A percentile compares a stretch with the other conserved stretches of the same genome.
These are phyloP conservation scores for Tuctoria greenei DNA, from an alignment of 176 grass and related monocot species.

Conservation along the genomic window DNA sequence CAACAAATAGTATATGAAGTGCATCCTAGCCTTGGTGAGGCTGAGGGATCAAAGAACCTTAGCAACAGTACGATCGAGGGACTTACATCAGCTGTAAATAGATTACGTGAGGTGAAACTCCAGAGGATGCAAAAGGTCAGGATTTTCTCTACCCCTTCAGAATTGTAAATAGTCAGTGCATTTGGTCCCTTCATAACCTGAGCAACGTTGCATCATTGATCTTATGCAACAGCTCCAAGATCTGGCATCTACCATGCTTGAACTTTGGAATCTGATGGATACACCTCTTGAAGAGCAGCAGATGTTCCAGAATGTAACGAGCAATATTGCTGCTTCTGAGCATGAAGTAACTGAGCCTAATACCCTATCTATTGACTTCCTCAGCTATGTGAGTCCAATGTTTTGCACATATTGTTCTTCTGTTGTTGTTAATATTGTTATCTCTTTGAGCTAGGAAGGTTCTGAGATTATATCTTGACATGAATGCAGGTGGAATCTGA, in stretches of 20 bases:
- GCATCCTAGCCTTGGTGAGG: conserved; percentile 70
- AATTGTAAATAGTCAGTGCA: neutral
- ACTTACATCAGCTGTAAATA: conserved; percentile 51
- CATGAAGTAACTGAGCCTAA: conserved; percentile 78
- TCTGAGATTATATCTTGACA: conserved; percentile 13
- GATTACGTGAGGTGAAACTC: conserved; percentile 66
- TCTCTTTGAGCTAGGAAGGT: neutral
- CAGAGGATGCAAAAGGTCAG: conserved; percentile 84
- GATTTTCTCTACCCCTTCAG: conserved; percentile 7
- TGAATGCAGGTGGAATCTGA: conserved; percentile 76
- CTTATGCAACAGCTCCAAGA: conserved; percentile 69
- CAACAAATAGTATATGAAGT: conserved; percentile 63
- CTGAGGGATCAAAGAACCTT: conserved; percentile 79
- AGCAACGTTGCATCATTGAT: neutral
- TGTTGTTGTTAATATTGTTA: conserved; percentile 6
- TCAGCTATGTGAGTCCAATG: conserved; percentile 58
- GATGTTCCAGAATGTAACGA: conserved; percentile 76
- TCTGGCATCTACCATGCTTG: conserved; percentile 75
- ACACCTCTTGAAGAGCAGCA: conserved; percentile 85
- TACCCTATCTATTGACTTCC: conserved; percentile 65
- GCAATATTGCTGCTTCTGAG: conserved; percentile 73
- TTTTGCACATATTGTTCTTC: conserved; percentile 18
- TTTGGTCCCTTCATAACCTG: neutral
- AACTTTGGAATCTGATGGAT: conserved; percentile 94
- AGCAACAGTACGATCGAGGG: conserved; percentile 63